A percentile compares a stretch with the other conserved stretches of the same genome.
Evolutionary conservation across 805 yeast genomes (phyloP).

Genomic region (Torulaspora delbrueckii): DNA sequence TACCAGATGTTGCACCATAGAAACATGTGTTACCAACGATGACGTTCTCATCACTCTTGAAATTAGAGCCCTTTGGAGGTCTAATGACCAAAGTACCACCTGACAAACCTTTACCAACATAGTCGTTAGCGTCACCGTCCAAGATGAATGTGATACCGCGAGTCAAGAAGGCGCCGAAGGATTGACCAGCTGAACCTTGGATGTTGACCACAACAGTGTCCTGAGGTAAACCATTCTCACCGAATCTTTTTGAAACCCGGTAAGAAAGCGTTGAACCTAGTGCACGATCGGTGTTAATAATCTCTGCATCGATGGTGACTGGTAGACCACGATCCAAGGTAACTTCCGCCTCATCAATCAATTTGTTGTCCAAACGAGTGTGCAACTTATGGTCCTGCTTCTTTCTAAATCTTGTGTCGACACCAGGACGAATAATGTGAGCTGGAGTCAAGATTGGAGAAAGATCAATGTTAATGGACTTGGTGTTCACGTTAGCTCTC

Average conservation of each 20-base stretch:
- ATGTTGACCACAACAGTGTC: conserved; percentile 93
- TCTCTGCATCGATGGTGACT: conserved; percentile 87
- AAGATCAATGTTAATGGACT: conserved; percentile 86
- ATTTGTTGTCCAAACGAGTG: conserved; percentile 89
- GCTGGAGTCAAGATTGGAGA: conserved; percentile 96
- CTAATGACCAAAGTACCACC: conserved; percentile 92
- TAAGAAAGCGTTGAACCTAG: conserved; percentile 92
- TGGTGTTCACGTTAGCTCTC: conserved; percentile 81
- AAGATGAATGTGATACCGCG: conserved; percentile 92
- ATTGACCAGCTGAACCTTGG: conserved; percentile 94
- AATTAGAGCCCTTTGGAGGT: conserved; percentile 79
- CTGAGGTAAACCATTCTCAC: conserved; percentile 89
- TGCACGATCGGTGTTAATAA: conserved; percentile 94
- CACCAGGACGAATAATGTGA: conserved; percentile 93
- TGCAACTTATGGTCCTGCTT: conserved; percentile 93
- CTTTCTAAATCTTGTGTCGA: conserved; percentile 84
- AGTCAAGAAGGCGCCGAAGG: conserved; percentile 96
- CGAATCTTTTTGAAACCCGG: conserved; percentile 87
- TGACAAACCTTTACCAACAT: conserved; percentile 94
- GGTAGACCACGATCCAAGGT: conserved; percentile 97
- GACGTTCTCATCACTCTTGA: conserved; percentile 94
- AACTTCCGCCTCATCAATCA: conserved; percentile 91
- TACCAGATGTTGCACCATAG: conserved; percentile 96
- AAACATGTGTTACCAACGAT: conserved; percentile 96
- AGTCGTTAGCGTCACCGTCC: conserved; percentile 97